These are phyloP conservation scores for Coniferiporia weirii DNA, from an alignment of 1,284 basidiomycete genomes.

Conservation along the genomic window DNA sequence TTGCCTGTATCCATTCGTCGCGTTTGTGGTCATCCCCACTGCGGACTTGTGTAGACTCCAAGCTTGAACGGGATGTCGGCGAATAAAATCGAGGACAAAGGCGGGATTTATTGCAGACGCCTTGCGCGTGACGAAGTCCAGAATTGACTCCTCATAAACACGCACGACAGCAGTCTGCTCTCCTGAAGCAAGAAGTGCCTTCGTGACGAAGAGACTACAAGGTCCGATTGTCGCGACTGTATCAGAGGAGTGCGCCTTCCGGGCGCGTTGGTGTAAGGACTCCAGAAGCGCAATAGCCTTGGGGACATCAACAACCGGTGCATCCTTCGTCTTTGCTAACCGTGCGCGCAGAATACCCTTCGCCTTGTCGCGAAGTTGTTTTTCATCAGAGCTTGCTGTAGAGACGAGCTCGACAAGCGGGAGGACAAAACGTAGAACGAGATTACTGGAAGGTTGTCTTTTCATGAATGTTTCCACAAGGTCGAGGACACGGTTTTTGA, in stretches of 20 bases:
- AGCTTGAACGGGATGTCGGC: constrained; percentile 59
- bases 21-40: constrained; percentile 46
- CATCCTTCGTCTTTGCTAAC: constrained; percentile 71
- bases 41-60: constrained; percentile 66
- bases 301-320: constrained; percentile 45
- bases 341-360: constrained; percentile 71
- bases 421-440: constrained; percentile 63
- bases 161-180: constrained; percentile 42
- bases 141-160: constrained; percentile 64
- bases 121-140: constrained; percentile 80
- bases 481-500: constrained; percentile 93
- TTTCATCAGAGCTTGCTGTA: constrained; percentile 66
- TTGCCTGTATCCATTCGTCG: constrained; percentile 72
- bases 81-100: constrained; percentile 80
- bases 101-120: constrained; percentile 66
- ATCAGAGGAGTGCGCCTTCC: constrained; percentile 63
- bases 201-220: constrained; percentile 71
- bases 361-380: constrained; percentile 83
- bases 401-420: constrained; percentile 76
- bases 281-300: constrained; percentile 47
- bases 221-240: constrained; percentile 58
- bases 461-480: constrained; percentile 82
- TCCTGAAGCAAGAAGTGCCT: constrained; percentile 44
- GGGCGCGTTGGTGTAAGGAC: constrained; percentile 71
- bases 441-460: constrained; percentile 65